Conservation (phyloP, 2,329 filamentous ascomycete species). For the Pseudogymnoascus destructans region DNA sequence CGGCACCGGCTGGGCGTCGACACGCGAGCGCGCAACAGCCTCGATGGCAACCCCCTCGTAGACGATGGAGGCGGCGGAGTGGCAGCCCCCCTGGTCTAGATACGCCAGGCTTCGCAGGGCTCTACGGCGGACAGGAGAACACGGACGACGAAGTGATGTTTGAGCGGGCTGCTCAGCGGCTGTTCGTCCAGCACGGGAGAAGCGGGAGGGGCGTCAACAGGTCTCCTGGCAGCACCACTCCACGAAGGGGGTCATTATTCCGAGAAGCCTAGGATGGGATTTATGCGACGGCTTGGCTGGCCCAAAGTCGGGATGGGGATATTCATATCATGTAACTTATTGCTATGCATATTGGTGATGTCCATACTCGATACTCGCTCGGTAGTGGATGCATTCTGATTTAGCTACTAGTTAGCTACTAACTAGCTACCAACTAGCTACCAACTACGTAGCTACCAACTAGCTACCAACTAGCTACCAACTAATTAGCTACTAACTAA, state of each 20-base stretch:
- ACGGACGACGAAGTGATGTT: slow-evolving; percentile 31
- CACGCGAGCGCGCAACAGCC: slow-evolving; percentile 10
- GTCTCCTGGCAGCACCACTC: neutral
- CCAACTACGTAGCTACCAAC: too few species aligned
- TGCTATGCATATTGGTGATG: slow-evolving; percentile 1
- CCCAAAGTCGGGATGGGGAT: neutral
- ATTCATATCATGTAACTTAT: neutral
- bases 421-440: too few species aligned
- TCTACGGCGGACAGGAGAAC: slow-evolving; percentile 39
- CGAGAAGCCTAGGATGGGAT: neutral
- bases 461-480: too few species aligned
- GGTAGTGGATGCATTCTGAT: too few species aligned
- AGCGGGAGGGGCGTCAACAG: neutral
- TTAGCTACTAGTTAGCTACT: too few species aligned
- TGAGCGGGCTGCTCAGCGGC: slow-evolving; percentile 21
- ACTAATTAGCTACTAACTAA: too few species aligned
- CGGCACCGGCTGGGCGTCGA: slow-evolving; percentile 28
- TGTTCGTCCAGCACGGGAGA: slow-evolving; percentile 13
- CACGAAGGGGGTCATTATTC: neutral
- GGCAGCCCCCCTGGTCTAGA: slow-evolving; percentile 30
- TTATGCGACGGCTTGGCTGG: neutral
- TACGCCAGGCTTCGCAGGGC: slow-evolving; percentile 33
- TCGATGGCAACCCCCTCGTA: neutral
- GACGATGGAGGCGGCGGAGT: slow-evolving; percentile 21
- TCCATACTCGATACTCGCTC: too few species aligned